Conservation (phyloP, 805 yeast species). For the Metschnikowia lochheadii region DNA sequence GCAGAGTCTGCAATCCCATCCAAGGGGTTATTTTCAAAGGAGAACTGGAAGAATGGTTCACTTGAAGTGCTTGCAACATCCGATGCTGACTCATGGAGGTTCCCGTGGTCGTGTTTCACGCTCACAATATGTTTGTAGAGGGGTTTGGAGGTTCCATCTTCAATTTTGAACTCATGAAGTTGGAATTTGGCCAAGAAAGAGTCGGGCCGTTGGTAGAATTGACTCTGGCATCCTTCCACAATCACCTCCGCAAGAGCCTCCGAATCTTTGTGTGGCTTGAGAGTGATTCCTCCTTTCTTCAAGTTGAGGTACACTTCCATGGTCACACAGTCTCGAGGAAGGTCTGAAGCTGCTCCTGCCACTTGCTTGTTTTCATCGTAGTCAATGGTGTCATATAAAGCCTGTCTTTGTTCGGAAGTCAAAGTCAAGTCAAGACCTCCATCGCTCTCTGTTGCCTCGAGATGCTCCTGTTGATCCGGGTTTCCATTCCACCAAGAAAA, state of each 20-base stretch:
- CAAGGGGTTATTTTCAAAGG: conserved; percentile 83
- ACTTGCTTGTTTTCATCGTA: conserved; percentile 63
- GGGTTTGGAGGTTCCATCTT: conserved; percentile 78
- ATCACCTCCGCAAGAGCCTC: conserved; percentile 67
- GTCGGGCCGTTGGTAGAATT: conserved; percentile 71
- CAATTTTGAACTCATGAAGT: conserved; percentile 75
- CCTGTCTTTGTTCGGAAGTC: conserved; percentile 84
- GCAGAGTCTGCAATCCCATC: conserved; percentile 81
- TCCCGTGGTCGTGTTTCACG: conserved; percentile 58
- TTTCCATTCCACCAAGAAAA: conserved; percentile 64
- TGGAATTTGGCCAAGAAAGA: conserved; percentile 71
- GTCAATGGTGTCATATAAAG: conserved; percentile 89
- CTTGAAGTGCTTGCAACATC: conserved; percentile 5
- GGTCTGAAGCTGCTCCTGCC: conserved; percentile 47
- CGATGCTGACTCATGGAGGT: conserved; percentile 25
- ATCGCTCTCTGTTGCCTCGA: conserved; percentile 28
- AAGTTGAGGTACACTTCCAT: conserved; percentile 64
- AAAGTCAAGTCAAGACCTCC: conserved; percentile 34
- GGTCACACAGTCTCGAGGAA: conserved; percentile 72
- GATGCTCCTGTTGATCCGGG: conserved; percentile 15
- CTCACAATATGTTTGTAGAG: conserved; percentile 85
- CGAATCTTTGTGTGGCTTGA: conserved; percentile 39
- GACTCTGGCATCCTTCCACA: conserved; percentile 77
- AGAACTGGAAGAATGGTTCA: conserved; percentile 75
- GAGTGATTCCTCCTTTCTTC: conserved; percentile 71